Base-by-base conservation (phyloP, 1,139 yeast genomes). In the Geotrichum aggregatum region DNA sequence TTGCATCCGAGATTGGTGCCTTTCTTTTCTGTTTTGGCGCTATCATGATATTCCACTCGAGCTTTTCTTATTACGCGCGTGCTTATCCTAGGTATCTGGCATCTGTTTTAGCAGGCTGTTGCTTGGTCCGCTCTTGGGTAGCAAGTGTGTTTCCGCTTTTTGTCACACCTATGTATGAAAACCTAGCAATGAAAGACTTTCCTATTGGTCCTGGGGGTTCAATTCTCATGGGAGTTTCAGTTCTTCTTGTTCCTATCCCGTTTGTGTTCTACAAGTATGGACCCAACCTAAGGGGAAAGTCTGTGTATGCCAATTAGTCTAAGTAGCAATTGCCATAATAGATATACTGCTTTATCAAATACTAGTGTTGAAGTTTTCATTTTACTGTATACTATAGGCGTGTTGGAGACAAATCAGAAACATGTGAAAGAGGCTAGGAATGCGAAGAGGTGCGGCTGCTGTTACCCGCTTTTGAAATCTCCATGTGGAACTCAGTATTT, bases 11-110 rank as follows among this genome's bases (percentile, higher is more conserved):
- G 7, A 28, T 28, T 28, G 31, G 31, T 28, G 31, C 31, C 7
- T 14, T 88, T 95, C 84, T 88, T 36, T 86, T 86, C 63, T 91
- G 91, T 0, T 82, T 82, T 63, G 87, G 91, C 1, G 73, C 84
- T 56, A 77, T 85, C 56, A 72, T 84, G 63, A 78, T 86, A 49
- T 87, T 87, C 75, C 86, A 87, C 67, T 72, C 87, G 10, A 79
- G 82, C 41, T 75, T 87, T 64, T 76, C 82, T 51, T 87, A 85
- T 68, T 83, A 85, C 64, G 75, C 87, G 45, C 74, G 82, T 74
- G 70, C 85, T 1, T 87, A 82, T 66, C 92, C 94, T 22, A 88
- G 95, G 52, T 76, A 71, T 61, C 64, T 79, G 60, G 84, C 84
- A 0, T 77, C 83, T 2, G 82, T 78, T 1, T 79, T 76, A 63